Conservation (phyloP, 257 asterid genomes). For the Cordia subcordata region DNA sequence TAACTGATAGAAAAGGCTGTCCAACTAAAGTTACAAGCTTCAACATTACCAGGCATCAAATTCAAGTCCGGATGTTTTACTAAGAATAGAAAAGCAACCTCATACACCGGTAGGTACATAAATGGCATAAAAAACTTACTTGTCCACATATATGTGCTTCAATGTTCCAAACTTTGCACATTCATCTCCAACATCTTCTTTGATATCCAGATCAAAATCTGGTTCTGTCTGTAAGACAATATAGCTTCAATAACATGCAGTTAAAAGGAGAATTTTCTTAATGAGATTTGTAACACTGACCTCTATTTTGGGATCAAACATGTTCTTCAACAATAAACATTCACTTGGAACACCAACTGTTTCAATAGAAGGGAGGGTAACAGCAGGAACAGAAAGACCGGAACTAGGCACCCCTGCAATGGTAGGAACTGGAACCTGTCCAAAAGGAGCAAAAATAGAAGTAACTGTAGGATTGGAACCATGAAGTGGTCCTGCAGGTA, state of each 20-base stretch:
- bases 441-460: constrained; percentile 13
- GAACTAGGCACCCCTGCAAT: constrained; percentile 37
- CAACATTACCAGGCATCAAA: neutral
- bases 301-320: constrained; percentile 66
- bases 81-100: neutral
- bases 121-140: constrained; percentile 32
- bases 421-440: constrained; percentile 34
- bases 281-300: constrained; percentile 24
- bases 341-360: constrained; percentile 62
- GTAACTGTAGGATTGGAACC: constrained; percentile 8
- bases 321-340: constrained; percentile 61
- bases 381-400: constrained; percentile 33
- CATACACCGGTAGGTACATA: too few species aligned
- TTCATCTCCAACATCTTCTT: constrained; percentile 62
- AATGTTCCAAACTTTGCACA: constrained; percentile 51
- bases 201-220: constrained; percentile 67
- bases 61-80: neutral
- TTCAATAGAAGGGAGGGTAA: constrained; percentile 32
- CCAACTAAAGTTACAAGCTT: too few species aligned
- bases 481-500: constrained; percentile 19
- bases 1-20: too few species aligned
- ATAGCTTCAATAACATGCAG: constrained; percentile 5
- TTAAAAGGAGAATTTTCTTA: neutral
- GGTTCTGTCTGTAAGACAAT: constrained; percentile 50
- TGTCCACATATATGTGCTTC: constrained; percentile 61